These are phyloP conservation scores for Panellus pusillus DNA, from an alignment of 768 basidiomycete genomes.

Conservation along the genomic window DNA sequence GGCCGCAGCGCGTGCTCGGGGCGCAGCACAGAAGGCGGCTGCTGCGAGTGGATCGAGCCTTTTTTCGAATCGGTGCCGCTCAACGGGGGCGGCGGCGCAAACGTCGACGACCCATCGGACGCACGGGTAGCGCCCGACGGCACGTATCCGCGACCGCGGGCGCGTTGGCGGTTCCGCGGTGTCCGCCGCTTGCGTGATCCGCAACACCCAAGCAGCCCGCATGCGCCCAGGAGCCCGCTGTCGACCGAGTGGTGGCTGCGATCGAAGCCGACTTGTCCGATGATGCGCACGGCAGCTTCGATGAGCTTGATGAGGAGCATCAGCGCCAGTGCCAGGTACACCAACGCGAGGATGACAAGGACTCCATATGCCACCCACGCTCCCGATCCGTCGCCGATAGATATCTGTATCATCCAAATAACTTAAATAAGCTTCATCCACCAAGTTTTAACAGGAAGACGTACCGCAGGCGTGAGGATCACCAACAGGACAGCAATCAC, in stretches of 20 bases:
- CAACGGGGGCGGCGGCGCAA: constrained; percentile 34
- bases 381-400: constrained; percentile 74
- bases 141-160: constrained; percentile 20
- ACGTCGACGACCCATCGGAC: constrained; percentile 48
- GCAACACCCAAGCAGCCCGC: constrained; percentile 71
- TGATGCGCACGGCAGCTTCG: constrained; percentile 79
- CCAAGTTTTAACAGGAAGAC: constrained; percentile 50
- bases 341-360: constrained; percentile 76
- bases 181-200: constrained; percentile 55
- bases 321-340: constrained; percentile 78
- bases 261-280: constrained; percentile 81
- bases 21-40: constrained; percentile 70
- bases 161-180: constrained; percentile 28
- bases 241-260: constrained; percentile 77
- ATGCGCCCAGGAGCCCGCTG: constrained; percentile 84
- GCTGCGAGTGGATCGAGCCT: constrained; percentile 55
- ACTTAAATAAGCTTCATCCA: constrained; percentile 9
- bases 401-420: constrained; percentile 81
- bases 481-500: constrained; percentile 88
- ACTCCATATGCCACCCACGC: constrained; percentile 96
- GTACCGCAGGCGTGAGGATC: constrained; percentile 84
- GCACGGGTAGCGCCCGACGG: background rate
- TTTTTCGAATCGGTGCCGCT: constrained; percentile 41
- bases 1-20: constrained; percentile 79
- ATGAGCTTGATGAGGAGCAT: constrained; percentile 84